These are phyloP conservation scores for Cryptococcus floricola DNA, from an alignment of 1,284 basidiomycete genomes.

Conservation along the genomic window DNA sequence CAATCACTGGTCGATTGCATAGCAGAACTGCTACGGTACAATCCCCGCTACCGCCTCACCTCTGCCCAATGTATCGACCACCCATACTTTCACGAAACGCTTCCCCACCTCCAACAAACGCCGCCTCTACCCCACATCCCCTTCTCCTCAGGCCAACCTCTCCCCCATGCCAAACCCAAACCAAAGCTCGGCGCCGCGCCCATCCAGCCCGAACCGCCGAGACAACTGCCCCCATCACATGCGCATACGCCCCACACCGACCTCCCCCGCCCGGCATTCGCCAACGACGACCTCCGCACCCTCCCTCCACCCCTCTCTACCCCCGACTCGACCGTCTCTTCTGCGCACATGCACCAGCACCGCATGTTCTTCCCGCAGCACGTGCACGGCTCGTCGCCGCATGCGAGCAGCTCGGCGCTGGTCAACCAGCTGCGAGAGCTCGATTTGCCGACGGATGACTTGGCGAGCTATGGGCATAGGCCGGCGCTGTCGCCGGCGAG, in stretches of 20 bases:
- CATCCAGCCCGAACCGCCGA: slow-evolving; percentile 48
- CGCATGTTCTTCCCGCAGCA: slow-evolving; percentile 23
- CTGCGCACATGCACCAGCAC: not conserved
- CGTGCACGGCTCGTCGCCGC: not conserved
- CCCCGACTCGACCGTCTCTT: slow-evolving; percentile 28
- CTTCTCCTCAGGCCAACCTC: slow-evolving; percentile 45
- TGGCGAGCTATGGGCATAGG: slow-evolving; percentile 46
- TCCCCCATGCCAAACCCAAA: slow-evolving; percentile 30
- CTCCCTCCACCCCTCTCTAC: slow-evolving; percentile 48
- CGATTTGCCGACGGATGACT: slow-evolving; percentile 49
- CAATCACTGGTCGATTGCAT: slow-evolving; percentile 85
- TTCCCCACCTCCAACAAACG: slow-evolving; percentile 53
- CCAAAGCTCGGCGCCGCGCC: slow-evolving; percentile 10
- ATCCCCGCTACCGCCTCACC: slow-evolving; percentile 79
- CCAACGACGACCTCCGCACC: slow-evolving; percentile 42
- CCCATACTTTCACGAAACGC: slow-evolving; percentile 70
- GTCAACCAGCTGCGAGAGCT: slow-evolving; percentile 49
- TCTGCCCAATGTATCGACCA: slow-evolving; percentile 83
- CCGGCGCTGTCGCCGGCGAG: slow-evolving; percentile 12
- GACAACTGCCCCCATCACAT: slow-evolving; percentile 60
- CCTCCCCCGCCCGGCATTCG: slow-evolving; percentile 33
- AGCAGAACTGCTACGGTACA: slow-evolving; percentile 83
- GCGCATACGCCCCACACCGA: slow-evolving; percentile 52
- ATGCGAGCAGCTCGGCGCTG: slow-evolving; percentile 38
- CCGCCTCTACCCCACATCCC: slow-evolving; percentile 59